Conservation (phyloP, 1,284 basidiomycete genomes). For the Fistulinella staudtii region DNA sequence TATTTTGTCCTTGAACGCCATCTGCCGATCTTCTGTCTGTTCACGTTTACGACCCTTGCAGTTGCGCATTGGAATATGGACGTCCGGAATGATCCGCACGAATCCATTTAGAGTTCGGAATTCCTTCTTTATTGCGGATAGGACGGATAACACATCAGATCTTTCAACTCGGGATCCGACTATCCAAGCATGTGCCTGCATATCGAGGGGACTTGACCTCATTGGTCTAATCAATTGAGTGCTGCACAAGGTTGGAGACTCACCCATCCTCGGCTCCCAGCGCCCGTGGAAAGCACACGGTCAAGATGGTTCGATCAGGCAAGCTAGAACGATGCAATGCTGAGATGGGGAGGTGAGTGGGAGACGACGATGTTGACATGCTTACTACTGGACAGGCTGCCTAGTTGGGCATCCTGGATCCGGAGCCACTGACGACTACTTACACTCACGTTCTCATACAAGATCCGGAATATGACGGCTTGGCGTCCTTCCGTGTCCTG, state of each 20-base stretch:
- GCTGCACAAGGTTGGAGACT: too few relatives aligned
- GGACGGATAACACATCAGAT: constrained; percentile 16
- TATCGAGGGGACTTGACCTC: constrained; percentile 13
- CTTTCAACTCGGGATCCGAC: too few relatives aligned
- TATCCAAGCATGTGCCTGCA: not conserved
- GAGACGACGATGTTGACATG: constrained; percentile 10
- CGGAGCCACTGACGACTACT: too few relatives aligned
- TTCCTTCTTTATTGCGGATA: constrained; percentile 14
- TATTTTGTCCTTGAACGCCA: too few relatives aligned
- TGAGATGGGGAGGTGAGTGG: not conserved
- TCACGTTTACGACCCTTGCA: constrained; percentile 12
- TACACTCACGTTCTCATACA: too few relatives aligned
- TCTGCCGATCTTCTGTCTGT: constrained; percentile 12
- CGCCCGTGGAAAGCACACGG: constrained; percentile 3
- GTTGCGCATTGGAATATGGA: constrained; percentile 3
- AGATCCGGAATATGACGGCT: too few relatives aligned
- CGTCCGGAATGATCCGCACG: constrained; percentile 30
- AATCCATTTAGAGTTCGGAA: constrained; percentile 17
- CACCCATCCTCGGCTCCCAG: not conserved
- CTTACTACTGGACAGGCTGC: constrained; percentile 3
- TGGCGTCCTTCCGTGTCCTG: too few relatives aligned
- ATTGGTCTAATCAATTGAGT: not conserved
- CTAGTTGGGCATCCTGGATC: too few relatives aligned
- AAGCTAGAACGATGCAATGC: constrained; percentile 1
- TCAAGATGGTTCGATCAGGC: constrained; percentile 15